Evolutionary conservation across 768 basidiomycete species (phyloP), one percentile per base, ranked within the genome.

Genomic region (Russula olivacea): DNA sequence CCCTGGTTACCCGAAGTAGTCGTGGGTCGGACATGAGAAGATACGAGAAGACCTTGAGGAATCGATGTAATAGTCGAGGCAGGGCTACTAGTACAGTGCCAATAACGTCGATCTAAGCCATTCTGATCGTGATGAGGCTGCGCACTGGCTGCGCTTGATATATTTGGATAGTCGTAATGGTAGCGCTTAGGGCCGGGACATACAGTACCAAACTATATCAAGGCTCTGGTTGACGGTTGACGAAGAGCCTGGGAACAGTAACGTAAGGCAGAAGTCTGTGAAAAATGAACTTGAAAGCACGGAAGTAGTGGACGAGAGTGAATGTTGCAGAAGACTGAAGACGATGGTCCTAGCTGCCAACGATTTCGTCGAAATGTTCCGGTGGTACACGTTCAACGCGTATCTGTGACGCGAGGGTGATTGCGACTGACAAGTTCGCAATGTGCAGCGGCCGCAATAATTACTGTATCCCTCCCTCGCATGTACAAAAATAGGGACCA

Each of bases 1-100:
- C 93, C 77, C 95, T 96, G 76, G 91, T 91, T 28, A 97, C 88
- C 72, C 94, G 80, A 66, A 94, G 82, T 49, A 93, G 81, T 63
- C 93, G 81, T 55, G 93, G 91, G 72, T 96, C 91, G 17, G 57
- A 54, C 62, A 59, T 59, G 25, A 40, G 30, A 34, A 25, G 28
- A 38, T 30, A 21, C 36, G 36, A 19, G 19, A 45, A 51, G 17
- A 11, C 21, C 19, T 41, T 34, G 23, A 45, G 43, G 40, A 43
- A 45, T 28, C 15, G 45, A 55, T 55, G 45, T 15, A 25, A n/a
- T 28, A 8, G 25, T n/a, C 14, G 55, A 23, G 45, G 63, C 15
- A 34, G 23, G 53, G 32, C 34, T n/a, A n/a, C n/a, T n/a, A n/a
- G n/a, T n/a, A 38, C 14, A 4, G 38, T 5, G 38, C 38, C 41